phyloP scores from a whole-genome alignment of 768 basidiomycete species.

The Cystoderma amianthinum region DNA sequence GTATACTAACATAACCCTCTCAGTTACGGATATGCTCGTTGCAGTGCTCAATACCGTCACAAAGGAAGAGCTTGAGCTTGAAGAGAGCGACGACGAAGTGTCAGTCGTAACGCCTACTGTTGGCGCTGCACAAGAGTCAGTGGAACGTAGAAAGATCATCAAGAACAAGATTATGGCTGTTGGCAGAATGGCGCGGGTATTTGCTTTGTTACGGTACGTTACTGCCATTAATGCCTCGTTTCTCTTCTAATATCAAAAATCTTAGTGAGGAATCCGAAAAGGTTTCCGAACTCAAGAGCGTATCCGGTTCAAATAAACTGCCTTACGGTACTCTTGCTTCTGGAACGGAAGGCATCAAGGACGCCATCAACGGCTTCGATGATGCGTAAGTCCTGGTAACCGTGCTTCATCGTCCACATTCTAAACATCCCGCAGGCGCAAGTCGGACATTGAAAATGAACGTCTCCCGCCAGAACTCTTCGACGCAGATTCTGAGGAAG shows the following conservation, averaged over 20 bases:
- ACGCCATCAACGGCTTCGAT: slow-evolving; percentile 88
- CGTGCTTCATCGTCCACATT: background rate
- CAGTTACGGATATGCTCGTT: slow-evolving; percentile 96
- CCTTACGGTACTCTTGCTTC: slow-evolving; percentile 82
- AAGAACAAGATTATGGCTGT: slow-evolving; percentile 99
- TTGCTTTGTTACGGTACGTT: slow-evolving; percentile 86
- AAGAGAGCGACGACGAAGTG: slow-evolving; percentile 66
- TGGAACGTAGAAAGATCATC: slow-evolving; percentile 84
- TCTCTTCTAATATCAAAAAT: background rate
- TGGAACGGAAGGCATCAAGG: slow-evolving; percentile 92
- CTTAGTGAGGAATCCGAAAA: slow-evolving; percentile 94
- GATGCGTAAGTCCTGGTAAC: slow-evolving; percentile 73
- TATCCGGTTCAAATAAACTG: slow-evolving; percentile 69
- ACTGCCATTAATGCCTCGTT: background rate
- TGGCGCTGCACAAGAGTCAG: slow-evolving; percentile 46
- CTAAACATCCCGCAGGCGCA: slow-evolving; percentile 70
- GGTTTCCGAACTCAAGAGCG: slow-evolving; percentile 92
- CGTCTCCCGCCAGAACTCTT: slow-evolving; percentile 94
- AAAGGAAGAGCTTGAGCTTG: slow-evolving; percentile 93
- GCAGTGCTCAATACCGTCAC: slow-evolving; percentile 94
- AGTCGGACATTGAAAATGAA: slow-evolving; percentile 98
- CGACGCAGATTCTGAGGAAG: slow-evolving; percentile 71
- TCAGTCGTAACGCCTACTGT: slow-evolving; percentile 30
- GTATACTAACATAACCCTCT: slow-evolving; percentile 3
- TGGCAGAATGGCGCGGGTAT: slow-evolving; percentile 93